phyloP scores from a whole-genome alignment of 2,329 filamentous ascomycete genomes.

The Microdochium paspali region DNA sequence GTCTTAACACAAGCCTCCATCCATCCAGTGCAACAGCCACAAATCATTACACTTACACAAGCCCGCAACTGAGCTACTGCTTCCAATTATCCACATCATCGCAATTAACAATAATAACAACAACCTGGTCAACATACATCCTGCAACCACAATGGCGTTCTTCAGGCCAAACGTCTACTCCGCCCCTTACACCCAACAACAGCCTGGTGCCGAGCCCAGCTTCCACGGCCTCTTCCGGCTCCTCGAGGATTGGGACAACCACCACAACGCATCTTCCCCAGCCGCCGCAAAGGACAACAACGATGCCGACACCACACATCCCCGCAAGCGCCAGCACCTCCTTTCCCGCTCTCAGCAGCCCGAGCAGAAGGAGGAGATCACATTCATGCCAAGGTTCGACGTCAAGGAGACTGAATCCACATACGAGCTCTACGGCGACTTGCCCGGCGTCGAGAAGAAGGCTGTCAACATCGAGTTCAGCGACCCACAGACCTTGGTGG shows the following conservation, averaged over 20 bases:
- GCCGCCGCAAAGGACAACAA: slow-evolving; percentile 2
- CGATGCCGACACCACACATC: slow-evolving; percentile 5
- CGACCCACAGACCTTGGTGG: slow-evolving; percentile 61
- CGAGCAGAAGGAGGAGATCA: slow-evolving; percentile 22
- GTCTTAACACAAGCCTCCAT: neutral
- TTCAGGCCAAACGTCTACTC: neutral
- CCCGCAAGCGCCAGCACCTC: slow-evolving; percentile 1
- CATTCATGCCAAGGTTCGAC: slow-evolving; percentile 72
- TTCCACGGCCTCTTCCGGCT: slow-evolving; percentile 55
- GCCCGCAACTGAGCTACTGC: too few relatives aligned
- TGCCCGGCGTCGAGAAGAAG: slow-evolving; percentile 66
- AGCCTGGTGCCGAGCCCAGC: slow-evolving; percentile 20
- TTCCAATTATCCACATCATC: neutral
- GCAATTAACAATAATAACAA: neutral
- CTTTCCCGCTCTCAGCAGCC: neutral
- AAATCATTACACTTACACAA: too few relatives aligned
- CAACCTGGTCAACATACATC: neutral
- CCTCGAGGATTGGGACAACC: slow-evolving; percentile 53
- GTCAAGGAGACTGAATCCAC: slow-evolving; percentile 57
- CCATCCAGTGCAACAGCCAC: too few relatives aligned
- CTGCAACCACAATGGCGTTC: neutral
- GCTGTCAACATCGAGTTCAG: slow-evolving; percentile 71
- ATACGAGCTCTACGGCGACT: slow-evolving; percentile 74
- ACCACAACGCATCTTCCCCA: slow-evolving; percentile 24
- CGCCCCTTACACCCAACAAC: slow-evolving; percentile 16